Base-by-base conservation (phyloP, 1,284 basidiomycete genomes). In the Chalciporus piperatoides region DNA sequence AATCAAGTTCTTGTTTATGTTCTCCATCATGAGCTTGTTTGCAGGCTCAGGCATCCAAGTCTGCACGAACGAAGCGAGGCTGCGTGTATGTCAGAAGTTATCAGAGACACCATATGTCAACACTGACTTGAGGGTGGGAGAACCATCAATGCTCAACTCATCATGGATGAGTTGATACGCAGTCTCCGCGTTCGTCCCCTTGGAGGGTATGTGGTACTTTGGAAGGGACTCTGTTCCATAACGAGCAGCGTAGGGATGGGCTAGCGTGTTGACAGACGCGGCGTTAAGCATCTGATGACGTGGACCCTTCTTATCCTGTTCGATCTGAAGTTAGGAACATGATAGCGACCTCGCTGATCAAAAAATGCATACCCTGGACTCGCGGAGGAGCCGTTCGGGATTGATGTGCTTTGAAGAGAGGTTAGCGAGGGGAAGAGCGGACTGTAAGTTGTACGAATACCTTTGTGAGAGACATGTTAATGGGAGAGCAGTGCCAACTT, bases 1-100 rank as follows among this genome's bases (percentile, higher is more conserved):
- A 44, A 94, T 92, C 45, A 95, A 71, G 66, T 94, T 95, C 70
- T 95, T 94, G 61, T 81, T 82, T 59, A 94, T 79, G 66, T 94
- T 94, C 70, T 94, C 92, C 44, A 76, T 59, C 75, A 92, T 84
- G 53, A 94, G 78, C 57, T 82, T 81, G 59, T 86, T 76, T 46
- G 82, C 82, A 61, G 81, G 69, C 12, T 68, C 63, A 30, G 77
- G 78, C 79, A 81, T 83, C 81, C 82, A 88, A 4, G 85, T 87
- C 46, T 80, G 74, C 9, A 86, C 83, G 54, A 86, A 86, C 6
- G 86, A 90, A 0, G 95, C 95, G 24, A 97, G 74, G 70, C 97
- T 97, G 92, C 72, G 30, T 72, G 1, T 84, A 85, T 25, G 79
- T 84, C 81, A 57, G 48, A 45, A 28, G 4, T 11, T 9, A 8